A percentile compares a stretch with the other conserved stretches of the same genome.
These are phyloP conservation scores for Hericium erinaceus DNA, from an alignment of 768 basidiomycete genomes.

Conservation along the genomic window DNA sequence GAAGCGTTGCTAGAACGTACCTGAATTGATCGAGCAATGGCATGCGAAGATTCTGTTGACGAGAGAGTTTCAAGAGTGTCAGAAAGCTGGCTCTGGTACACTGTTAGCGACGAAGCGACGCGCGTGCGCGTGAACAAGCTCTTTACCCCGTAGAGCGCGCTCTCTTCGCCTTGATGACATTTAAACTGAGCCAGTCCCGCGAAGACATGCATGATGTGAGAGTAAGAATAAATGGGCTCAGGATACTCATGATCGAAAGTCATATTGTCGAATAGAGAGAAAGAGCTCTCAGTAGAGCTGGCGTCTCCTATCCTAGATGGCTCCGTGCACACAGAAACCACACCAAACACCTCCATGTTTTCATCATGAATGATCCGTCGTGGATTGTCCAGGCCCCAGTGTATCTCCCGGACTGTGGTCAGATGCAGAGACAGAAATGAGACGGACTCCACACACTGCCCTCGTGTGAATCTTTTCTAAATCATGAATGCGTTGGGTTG, in stretches of 20 bases:
- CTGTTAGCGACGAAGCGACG: too few species aligned
- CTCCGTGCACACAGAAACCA: conserved; percentile 45
- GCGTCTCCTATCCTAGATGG: conserved; percentile 46
- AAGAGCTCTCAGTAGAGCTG: conserved; percentile 39
- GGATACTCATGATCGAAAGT: conserved; percentile 39
- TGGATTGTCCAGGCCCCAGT: conserved; percentile 66
- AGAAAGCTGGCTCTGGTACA: conserved; percentile 32
- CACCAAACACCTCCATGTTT: conserved; percentile 47
- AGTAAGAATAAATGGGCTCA: not conserved
- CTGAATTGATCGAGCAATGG: conserved; percentile 8
- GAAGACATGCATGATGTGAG: not conserved
- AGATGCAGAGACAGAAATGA: not conserved
- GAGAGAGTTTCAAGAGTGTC: not conserved
- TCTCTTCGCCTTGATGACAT: conserved; percentile 49
- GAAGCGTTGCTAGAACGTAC: conserved; percentile 2
- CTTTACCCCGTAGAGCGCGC: too few species aligned
- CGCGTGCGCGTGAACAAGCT: too few species aligned
- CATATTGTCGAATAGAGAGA: conserved; percentile 58
- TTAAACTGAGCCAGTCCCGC: conserved; percentile 39
- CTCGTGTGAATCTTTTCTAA: conserved; percentile 77
- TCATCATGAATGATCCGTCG: conserved; percentile 55
- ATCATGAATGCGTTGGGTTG: too few species aligned
- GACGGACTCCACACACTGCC: conserved; percentile 37
- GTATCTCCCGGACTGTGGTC: conserved; percentile 34
- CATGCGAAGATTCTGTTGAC: not conserved